Evolutionary conservation across 441 rosid species (phyloP), one percentile per base, ranked within the genome.

Genomic region (Gossypium davidsonii): DNA sequence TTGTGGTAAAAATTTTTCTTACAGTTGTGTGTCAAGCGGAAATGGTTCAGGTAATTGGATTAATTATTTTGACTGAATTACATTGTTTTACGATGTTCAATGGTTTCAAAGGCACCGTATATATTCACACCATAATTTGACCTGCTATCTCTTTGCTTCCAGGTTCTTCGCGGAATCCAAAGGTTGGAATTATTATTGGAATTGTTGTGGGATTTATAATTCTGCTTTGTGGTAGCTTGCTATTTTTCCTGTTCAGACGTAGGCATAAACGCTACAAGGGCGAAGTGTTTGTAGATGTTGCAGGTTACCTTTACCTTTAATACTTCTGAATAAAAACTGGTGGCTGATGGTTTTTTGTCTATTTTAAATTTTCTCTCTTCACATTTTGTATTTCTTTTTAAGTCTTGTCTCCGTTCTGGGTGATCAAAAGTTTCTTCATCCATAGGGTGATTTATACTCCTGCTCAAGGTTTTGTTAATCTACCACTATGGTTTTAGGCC

Each of bases 261-360:
- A 88, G 81, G 77, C 87, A 79, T 62, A 87, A 83, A 80, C 88
- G 91, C 74, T 82, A 80, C 83, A 92, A 64, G 76, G 90, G 82
- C 61, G 99, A 94, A 77, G 90, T 86, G 3, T 94, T 84, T 57
- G 97, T 90, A 1, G 99, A 94, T 83, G 99, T 94, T 72, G 85
- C 97, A 89, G 98, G 98, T 92, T 60, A 76, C 80, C 73, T 39
- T 28, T 76, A 28, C 55, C 42, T 73, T 78, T 67, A 53, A 51
- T 65, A 21, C 53, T 44, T 44, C 70, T 46, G 11, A 46, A 65
- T 44, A 15, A 44, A 46, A 65, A 12, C 34, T 14, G 15, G 11
- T 48, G 7, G 23, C 57, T 3, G 51, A 53, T 26, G 17, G 49
- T 46, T 14, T 46, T 7, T 53, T 71, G 23, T 61, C 14, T 34